Percentiles rank a stretch among this genome's conserved stretches.
phyloP scores from a whole-genome alignment of 2,329 filamentous ascomycete species.

The Coniochaeta sp. region DNA sequence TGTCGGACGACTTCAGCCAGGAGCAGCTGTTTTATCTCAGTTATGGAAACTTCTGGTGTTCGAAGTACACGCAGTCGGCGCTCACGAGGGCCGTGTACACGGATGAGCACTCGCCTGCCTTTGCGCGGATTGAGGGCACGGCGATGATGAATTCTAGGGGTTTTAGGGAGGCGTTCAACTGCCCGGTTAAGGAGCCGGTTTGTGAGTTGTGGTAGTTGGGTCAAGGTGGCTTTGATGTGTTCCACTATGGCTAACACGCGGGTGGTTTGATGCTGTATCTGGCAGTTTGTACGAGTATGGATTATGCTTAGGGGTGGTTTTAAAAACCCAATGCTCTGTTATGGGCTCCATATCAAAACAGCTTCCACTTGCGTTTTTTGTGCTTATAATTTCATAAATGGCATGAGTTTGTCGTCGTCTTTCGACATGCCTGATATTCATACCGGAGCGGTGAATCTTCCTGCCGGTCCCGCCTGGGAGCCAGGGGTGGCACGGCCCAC shows the following conservation, averaged over 20 bases:
- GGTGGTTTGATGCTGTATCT: no score
- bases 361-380: no score
- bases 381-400: no score
- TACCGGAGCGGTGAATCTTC: not conserved
- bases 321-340: no score
- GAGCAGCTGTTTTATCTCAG: constrained; percentile 65
- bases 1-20: constrained; percentile 51
- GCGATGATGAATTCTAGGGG: constrained; percentile 57
- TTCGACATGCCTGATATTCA: no score
- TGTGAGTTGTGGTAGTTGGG: constrained; percentile 59
- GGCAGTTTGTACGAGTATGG: no score
- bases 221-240: no score
- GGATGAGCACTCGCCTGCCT: constrained; percentile 59
- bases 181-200: constrained; percentile 55
- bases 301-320: no score
- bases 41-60: constrained; percentile 61
- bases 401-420: no score
- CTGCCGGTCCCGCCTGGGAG: not conserved
- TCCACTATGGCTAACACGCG: no score
- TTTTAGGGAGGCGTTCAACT: constrained; percentile 62
- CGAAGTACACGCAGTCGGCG: constrained; percentile 52
- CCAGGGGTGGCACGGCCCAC: not conserved
- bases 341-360: no score
- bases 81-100: constrained; percentile 51
- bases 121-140: constrained; percentile 54